Evolutionary conservation across 2,329 filamentous ascomycete genomes (phyloP).

Genomic region (Ophiostoma ips): DNA sequence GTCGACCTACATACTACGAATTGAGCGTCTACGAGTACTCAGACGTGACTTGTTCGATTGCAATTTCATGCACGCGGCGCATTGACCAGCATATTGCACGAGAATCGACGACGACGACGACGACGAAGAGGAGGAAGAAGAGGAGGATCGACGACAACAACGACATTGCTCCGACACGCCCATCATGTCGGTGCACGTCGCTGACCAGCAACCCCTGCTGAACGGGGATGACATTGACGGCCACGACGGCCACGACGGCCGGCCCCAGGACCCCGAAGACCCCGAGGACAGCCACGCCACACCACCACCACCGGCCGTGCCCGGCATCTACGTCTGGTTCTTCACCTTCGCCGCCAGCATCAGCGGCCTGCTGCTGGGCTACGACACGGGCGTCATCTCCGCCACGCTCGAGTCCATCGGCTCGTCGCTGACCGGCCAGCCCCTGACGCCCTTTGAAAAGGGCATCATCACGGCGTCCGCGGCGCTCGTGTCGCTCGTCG

Average conservation of each 20-base stretch:
- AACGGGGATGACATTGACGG: not conserved
- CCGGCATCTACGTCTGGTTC: slow-evolving; percentile 41
- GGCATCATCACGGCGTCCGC: slow-evolving; percentile 59
- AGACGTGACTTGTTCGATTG: no score
- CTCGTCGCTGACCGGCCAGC: slow-evolving; percentile 40
- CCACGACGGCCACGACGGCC: not conserved
- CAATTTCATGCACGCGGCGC: no score
- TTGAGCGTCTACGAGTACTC: no score
- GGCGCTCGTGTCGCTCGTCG: slow-evolving; percentile 48
- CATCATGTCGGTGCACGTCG: not conserved
- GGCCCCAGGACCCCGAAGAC: not conserved
- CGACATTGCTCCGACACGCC: not conserved
- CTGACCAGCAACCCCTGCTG: not conserved
- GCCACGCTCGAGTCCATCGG: slow-evolving; percentile 52
- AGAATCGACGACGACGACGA: no score
- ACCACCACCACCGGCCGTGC: slow-evolving; percentile 11
- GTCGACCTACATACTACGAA: no score
- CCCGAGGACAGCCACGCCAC: not conserved
- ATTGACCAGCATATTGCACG: no score
- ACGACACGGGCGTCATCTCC: slow-evolving; percentile 56
- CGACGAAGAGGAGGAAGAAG: no score
- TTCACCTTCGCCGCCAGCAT: slow-evolving; percentile 52
- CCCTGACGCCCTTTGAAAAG: slow-evolving; percentile 50
- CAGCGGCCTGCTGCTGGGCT: slow-evolving; percentile 54
- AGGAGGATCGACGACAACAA: not conserved